These are phyloP conservation scores for Micractinium sp. DNA, from an alignment of 139 green algal genomes.

Conservation along the genomic window DNA sequence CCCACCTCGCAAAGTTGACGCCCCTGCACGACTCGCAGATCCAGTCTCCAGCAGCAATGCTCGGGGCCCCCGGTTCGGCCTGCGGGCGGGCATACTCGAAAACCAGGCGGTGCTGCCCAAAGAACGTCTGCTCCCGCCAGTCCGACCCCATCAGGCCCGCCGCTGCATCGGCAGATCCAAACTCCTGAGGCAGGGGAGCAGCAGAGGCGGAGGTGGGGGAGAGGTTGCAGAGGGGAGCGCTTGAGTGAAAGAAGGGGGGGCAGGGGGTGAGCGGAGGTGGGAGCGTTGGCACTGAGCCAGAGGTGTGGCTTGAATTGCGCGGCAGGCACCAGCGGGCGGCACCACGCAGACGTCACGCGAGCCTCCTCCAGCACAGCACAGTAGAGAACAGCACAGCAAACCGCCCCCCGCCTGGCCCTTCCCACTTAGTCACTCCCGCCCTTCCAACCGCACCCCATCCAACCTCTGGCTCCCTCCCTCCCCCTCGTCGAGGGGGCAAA, in stretches of 20 bases:
- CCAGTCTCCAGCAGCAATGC: slow-evolving; percentile 59
- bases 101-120: slow-evolving; percentile 45
- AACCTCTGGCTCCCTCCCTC: background rate
- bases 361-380: too few species aligned
- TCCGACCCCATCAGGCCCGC: slow-evolving; percentile 62
- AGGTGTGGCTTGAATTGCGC: too few species aligned
- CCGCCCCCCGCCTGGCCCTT: background rate
- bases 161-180: slow-evolving; percentile 55
- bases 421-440: background rate
- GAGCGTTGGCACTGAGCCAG: too few species aligned
- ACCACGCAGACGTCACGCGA: too few species aligned
- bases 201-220: background rate
- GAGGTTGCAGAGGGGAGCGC: background rate
- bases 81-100: slow-evolving; percentile 42
- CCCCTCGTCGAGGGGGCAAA: background rate
- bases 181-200: slow-evolving; percentile 50
- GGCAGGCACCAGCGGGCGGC: background rate
- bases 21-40: slow-evolving; percentile 71
- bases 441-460: background rate
- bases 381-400: too few species aligned
- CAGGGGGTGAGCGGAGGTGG: background rate
- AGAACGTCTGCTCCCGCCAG: slow-evolving; percentile 12
- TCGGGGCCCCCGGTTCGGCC: background rate
- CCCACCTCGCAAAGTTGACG: slow-evolving; percentile 79
- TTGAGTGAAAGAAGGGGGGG: too few species aligned